Evolutionary conservation across 2,329 filamentous ascomycete species (phyloP).

Genomic region (Mariannaea elegans): DNA sequence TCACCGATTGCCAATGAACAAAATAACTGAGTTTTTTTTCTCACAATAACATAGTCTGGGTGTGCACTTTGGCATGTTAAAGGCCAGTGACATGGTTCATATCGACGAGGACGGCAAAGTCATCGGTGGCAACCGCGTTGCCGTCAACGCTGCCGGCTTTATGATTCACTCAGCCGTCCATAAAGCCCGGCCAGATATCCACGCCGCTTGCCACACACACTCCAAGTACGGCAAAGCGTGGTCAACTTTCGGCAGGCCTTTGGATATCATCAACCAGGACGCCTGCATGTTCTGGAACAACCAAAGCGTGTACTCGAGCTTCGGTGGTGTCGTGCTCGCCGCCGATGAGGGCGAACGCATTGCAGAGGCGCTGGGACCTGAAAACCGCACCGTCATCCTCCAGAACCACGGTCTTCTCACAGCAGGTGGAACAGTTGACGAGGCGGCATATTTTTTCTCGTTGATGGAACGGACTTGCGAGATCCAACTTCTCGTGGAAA

Average conservation of each 20-base stretch:
- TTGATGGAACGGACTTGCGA: conserved; percentile 46
- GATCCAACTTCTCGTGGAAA: conserved; percentile 46
- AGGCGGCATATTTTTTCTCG: conserved; percentile 69
- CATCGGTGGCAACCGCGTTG: conserved; percentile 64
- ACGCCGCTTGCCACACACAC: conserved; percentile 70
- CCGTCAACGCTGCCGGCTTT: conserved; percentile 70
- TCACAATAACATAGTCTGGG: conserved; percentile 49
- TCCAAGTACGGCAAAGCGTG: conserved; percentile 67
- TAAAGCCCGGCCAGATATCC: conserved; percentile 66
- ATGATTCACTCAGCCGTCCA: conserved; percentile 69
- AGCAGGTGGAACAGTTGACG: conserved; percentile 71
- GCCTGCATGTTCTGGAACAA: conserved; percentile 65
- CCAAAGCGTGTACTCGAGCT: conserved; percentile 68
- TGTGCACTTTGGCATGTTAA: conserved; percentile 68
- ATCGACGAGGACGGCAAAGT: conserved; percentile 67
- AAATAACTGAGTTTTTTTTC: not conserved
- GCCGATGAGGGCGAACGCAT: conserved; percentile 68
- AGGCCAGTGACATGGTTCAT: conserved; percentile 69
- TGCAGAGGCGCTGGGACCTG: conserved; percentile 63
- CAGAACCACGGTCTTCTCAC: conserved; percentile 73
- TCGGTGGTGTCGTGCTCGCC: conserved; percentile 69
- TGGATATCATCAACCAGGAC: conserved; percentile 71
- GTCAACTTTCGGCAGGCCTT: conserved; percentile 63
- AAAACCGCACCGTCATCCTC: conserved; percentile 63
- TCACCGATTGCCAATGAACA: not conserved